Evolutionary conservation across 495 filamentous ascomycete genomes (phyloP), one percentile per base, ranked within the genome.

Genomic region (Aspergillus egyptiacus): DNA sequence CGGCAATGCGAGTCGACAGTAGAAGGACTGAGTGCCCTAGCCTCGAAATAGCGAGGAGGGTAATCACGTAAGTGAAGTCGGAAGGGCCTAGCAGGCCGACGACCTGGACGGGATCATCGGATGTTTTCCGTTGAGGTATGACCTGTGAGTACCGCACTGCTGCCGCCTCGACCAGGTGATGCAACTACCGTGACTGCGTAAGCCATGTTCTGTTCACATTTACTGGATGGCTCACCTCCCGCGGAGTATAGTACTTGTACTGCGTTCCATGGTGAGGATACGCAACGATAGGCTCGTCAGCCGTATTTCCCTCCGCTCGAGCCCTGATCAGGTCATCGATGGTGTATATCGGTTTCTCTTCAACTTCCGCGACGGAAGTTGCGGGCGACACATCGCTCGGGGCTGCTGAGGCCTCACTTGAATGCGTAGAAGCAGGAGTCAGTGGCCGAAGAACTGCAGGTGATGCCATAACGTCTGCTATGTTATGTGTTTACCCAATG

Each of bases 1-100:
- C 55, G 0, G 71, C 64, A 13, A 76, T 65, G 0, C 74, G 55
- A 0, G 72, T 74, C 8, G 71, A 74, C 3, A 77, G 58, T 13
- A 76, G 63, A 2, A 77, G 60, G 8, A 75, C 64, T 3, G 73
- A 64, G 48, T 73, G 70, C 1, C 74, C 74, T 2, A 77, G 49
- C n/a, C 67, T 56, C 6, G 65, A 67, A 13, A 75, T 30, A 5
- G 70, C 72, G 20, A 72, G 60, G 22, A 72, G 55, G 0, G 71
- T 68, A 8, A 74, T 53, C 35, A 74, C 50, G 30, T 72, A 70
- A 32, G 74, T 65, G 24, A 77, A 62, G 37, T 69, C 65, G 8
- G 72, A 73, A 0, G 60, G 56, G 7, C 64, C 70, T 11, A 77
- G 62, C 6, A 77, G 38, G 1, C 63, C 66, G 4, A 77, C 68